Base-by-base conservation (phyloP, 2,329 filamentous ascomycete species). In the Leptoxyphium fumago region DNA sequence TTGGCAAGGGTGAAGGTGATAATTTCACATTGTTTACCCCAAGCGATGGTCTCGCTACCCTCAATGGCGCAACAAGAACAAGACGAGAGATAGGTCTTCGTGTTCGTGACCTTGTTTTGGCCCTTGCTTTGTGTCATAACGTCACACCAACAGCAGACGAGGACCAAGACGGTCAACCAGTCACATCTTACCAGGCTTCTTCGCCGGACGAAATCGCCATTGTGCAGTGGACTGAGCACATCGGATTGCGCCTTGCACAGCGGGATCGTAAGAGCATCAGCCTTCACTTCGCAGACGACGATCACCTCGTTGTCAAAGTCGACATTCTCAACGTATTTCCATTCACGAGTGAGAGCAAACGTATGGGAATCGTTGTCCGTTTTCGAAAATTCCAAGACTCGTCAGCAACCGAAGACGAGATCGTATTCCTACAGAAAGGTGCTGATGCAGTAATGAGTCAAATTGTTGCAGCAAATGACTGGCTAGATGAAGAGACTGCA, bases 371-470 rank as follows among this genome's bases (percentile, higher is more conserved):
- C 46, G 81, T 98, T 48, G 85, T 95, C 15, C 82, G 88, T 52
- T 95, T 96, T 56, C 72, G 80, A 26, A 60, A 52, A 10, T 66
- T 73, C 2, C 55, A 65, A 1, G 60, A 72, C 2, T 68, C 72
- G 0, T 64, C 67, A 34, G 64, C 76, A 10, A 69, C 71, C 10
- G 71, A 71, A 40, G 79, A 83, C 11, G 89, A 96, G 58, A 89
- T 96, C 28, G 95, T 89, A 84, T 98, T 98, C 66, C 96, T 89
- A 59, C 88, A 98, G 57, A 98, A 98, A 64, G 91, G 91, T 48
- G 93, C 91, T 2, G 93, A 98, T 61, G 96, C 91, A 0, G 89
- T 98, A 50, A 98, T 98, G 93, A 77, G 81, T n/a, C 75, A 81
- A 2, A 96, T 98, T 51, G 91, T 98, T 30, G 85, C 83, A 7